Percentiles rank a stretch among this genome's conserved stretches.
These are phyloP conservation scores for Schizophyllum amplum DNA, from an alignment of 1,284 basidiomycete species.

Conservation along the genomic window DNA sequence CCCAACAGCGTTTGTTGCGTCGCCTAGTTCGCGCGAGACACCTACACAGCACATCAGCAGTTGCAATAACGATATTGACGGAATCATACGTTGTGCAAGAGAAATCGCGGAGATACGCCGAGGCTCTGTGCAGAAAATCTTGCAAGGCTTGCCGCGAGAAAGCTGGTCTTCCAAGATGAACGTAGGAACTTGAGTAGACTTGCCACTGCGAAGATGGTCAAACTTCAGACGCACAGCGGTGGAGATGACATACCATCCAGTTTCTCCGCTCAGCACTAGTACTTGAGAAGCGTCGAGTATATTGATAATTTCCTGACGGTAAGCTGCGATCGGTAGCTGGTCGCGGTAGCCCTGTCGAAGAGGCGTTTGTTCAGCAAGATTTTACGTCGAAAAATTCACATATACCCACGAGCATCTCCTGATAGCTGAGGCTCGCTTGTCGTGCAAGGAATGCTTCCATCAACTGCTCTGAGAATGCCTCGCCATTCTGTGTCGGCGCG, in stretches of 20 bases:
- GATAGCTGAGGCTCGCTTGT: constrained; percentile 60
- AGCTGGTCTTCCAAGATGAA: constrained; percentile 93
- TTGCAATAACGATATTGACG: neutral
- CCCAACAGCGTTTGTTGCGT: constrained; percentile 76
- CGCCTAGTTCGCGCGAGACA: constrained; percentile 91
- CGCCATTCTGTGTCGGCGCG: constrained; percentile 12
- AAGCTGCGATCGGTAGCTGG: constrained; percentile 81
- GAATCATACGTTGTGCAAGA: constrained; percentile 71
- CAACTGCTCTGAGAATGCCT: constrained; percentile 40
- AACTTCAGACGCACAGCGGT: neutral
- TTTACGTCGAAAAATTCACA: constrained; percentile 20
- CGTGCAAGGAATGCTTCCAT: constrained; percentile 53
- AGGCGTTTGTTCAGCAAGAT: constrained; percentile 12
- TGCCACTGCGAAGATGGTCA: constrained; percentile 57
- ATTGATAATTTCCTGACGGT: constrained; percentile 70
- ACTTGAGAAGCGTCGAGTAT: constrained; percentile 77
- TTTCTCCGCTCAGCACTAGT: constrained; percentile 93
- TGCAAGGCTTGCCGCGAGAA: constrained; percentile 76
- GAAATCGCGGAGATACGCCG: constrained; percentile 97
- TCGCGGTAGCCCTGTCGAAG: constrained; percentile 56
- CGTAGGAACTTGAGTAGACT: constrained; percentile 94
- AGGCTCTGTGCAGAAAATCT: constrained; percentile 95
- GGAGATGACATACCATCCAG: constrained; percentile 69
- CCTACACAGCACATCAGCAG: constrained; percentile 20
- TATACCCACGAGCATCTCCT: constrained; percentile 87